Percentiles rank a stretch among this genome's conserved stretches.
These are phyloP conservation scores for Arachis hypogaea DNA, from an alignment of 306 rosid species.

Conservation along the genomic window DNA sequence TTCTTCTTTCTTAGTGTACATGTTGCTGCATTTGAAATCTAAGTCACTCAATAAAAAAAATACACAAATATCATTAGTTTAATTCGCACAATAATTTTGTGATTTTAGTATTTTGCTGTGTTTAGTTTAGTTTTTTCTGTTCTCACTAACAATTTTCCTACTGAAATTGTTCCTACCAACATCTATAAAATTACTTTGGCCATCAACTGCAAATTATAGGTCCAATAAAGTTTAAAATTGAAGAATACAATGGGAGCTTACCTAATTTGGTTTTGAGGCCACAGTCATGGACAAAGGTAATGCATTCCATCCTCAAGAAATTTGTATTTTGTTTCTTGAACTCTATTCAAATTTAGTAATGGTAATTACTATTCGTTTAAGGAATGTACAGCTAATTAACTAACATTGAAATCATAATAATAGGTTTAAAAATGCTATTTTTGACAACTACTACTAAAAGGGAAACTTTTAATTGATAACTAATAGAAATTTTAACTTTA, in stretches of 20 bases:
- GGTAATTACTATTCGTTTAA: not conserved
- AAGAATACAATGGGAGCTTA: constrained; percentile 53
- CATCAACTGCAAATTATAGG: constrained; percentile 44
- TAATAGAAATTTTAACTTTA: too few species aligned
- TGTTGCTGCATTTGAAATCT: not conserved
- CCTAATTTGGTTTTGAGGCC: constrained; percentile 59
- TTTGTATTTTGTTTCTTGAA: not conserved
- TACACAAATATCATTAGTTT: too few species aligned
- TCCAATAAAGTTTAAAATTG: constrained; percentile 48
- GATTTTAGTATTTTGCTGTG: too few species aligned
- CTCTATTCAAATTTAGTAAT: not conserved
- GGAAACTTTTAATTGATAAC: too few species aligned
- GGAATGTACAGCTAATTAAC: not conserved
- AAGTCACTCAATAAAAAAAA: not conserved
- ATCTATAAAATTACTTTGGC: constrained; percentile 1
- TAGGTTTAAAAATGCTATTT: too few species aligned
- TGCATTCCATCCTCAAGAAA: not conserved
- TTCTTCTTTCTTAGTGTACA: not conserved
- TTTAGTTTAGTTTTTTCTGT: too few species aligned
- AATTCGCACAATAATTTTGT: too few species aligned
- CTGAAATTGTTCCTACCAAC: not conserved
- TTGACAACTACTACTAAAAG: too few species aligned
- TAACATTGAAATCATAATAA: not conserved
- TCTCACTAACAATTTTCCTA: not conserved
- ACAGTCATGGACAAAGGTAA: constrained; percentile 75